Base-by-base conservation (phyloP, 306 rosid species). In the Quercus glauca region DNA sequence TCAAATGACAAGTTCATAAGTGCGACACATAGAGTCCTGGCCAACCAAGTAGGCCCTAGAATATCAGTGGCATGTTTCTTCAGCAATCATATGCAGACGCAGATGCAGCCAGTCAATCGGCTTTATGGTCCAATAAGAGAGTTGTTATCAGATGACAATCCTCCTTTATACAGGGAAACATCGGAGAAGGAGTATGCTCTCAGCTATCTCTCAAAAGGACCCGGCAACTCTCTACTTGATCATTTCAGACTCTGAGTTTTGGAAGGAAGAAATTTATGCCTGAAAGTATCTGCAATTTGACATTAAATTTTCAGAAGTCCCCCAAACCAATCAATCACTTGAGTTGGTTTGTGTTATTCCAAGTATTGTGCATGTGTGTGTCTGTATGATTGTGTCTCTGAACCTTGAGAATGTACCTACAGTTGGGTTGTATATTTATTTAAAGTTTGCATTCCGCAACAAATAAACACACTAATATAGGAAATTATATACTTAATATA, bases 1-100 rank as follows among this genome's bases (percentile, higher is more conserved):
- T 87, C 90, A 6, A 85, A 87, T 69, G 82, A 81, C 73, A 81
- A 29, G 79, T 84, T 89, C 45, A 85, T 65, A 73, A 89, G 90
- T 17, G 92, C 74, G 28, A 79, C 75, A 67, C 89, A 89, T 25
- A 76, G 85, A 20, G 90, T 89, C 19, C 3, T 81, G 37, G 83
- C 87, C 4, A 85, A 79, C n/a, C 77, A 49, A 2, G 72, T 10
- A 21, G 85, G 86, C 7, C 81, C 86, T 12, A 76, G 88, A 79
- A 69, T 85, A 49, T 85, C 92, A 6, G 35, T 83, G 15, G 85
- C 82, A 45, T 77, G 83, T 51, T 85, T 89, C 57, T 85, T 87
- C 80, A 77, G 82, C 59, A 77, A 14, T 29, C 58, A 77, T 69
- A 3, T 28, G 0, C 29, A 28, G 29, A 28, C 2, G 29, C 29